Base-by-base conservation (phyloP, 768 basidiomycete species). In the Chlorophyllum brunneum region DNA sequence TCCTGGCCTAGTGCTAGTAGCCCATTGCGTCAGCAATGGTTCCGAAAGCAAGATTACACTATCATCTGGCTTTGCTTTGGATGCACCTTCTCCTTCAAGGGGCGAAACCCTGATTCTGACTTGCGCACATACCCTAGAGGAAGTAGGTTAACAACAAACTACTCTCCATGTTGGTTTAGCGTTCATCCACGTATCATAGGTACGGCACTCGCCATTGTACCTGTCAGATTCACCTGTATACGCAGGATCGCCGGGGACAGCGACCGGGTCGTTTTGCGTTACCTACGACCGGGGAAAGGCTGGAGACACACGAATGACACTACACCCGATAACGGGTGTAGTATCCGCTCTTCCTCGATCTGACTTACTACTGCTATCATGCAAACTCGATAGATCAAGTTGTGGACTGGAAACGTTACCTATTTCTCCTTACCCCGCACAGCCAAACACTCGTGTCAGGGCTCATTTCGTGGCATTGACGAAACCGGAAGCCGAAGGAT, bases 81-180 rank as follows among this genome's bases (percentile, higher is more conserved):
- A 76, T 53, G 57, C 53, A 48, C 61, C 42, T 56, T 61, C 27
- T 42, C 61, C 42, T 29, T 54, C 24, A 10, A 56, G 40, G 51
- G 62, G 48, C 7, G 65, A 71, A 50, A 59, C 68, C 6, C 56
- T 79, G 13, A 59, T 85, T 30, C 54, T 83, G 20, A 79, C 79
- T 9, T 86, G 83, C 58, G 80, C 78, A 5, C 85, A 86, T 62
- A 83, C 84, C 2, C 61, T 86, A 23, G 78, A 85, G 64, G 77
- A 82, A 78, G 82, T 74, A 59, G 59, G 69, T 43, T 45, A 15
- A 3, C 16, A 43, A 33, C 20, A 11, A 27, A 40, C 42, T 26
- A 38, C 30, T 9, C 22, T 2, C 24, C 8, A n/a, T 22, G 48
- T 47, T 24, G 40, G 36, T 20, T 49, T 49, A 30, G 45, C 53